Evolutionary conservation across 345 rosid genomes (phyloP).

Genomic region (Streptanthus diversifolius): DNA sequence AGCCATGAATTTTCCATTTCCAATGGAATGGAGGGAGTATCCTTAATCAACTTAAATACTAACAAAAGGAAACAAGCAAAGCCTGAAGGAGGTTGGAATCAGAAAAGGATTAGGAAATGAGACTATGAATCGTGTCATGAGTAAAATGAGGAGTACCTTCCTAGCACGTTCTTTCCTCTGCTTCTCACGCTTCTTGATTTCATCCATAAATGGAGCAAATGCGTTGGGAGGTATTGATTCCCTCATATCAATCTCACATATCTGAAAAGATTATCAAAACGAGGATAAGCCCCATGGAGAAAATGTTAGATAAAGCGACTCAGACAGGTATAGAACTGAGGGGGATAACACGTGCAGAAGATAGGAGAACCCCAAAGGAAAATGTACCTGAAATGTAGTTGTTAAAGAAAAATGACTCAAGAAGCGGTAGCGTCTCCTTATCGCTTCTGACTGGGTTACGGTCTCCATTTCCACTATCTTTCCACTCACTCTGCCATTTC

Average conservation of each 20-base stretch:
- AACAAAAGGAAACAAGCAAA: neutral
- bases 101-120: neutral
- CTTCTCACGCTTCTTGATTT: constrained; percentile 79
- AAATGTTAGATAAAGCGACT: neutral
- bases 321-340: neutral
- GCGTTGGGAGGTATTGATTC: constrained; percentile 60
- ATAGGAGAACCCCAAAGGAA: neutral
- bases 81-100: neutral
- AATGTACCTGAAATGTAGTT: constrained; percentile 68
- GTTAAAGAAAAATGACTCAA: constrained; percentile 91
- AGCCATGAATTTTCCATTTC: neutral
- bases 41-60: neutral
- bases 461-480: constrained; percentile 81
- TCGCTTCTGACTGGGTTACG: constrained; percentile 77
- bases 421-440: constrained; percentile 79
- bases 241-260: constrained; percentile 87
- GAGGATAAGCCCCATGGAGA: neutral
- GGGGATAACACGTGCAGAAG: neutral
- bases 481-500: constrained; percentile 64
- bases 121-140: neutral
- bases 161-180: constrained; percentile 71
- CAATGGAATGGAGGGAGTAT: neutral
- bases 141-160: constrained; percentile 48
- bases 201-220: constrained; percentile 75
- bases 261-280: constrained; percentile 42